Evolutionary conservation across 1,139 yeast genomes (phyloP).

Genomic region (Yamadazyma songkhlaensis): DNA sequence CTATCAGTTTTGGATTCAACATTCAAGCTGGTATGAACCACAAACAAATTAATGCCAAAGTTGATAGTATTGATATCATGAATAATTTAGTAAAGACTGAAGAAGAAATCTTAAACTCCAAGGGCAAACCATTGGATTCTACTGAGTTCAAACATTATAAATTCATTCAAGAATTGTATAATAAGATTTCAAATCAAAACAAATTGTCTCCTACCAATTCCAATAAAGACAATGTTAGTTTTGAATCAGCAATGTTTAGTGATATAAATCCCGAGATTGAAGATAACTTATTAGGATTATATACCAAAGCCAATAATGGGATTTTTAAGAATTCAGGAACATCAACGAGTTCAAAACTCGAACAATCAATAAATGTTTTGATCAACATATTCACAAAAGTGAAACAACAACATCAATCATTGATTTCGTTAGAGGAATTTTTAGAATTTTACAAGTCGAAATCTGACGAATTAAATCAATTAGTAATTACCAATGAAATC

Average conservation of each 20-base stretch:
- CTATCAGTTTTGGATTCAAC: slow-evolving; percentile 86
- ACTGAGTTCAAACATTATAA: slow-evolving; percentile 42
- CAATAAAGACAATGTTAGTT: slow-evolving; percentile 12
- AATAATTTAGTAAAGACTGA: slow-evolving; percentile 29
- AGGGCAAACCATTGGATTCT: slow-evolving; percentile 14
- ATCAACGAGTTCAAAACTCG: slow-evolving; percentile 53
- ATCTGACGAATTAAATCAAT: slow-evolving; percentile 28
- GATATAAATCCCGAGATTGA: slow-evolving; percentile 66
- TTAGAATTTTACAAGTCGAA: slow-evolving; percentile 26
- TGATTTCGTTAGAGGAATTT: slow-evolving; percentile 30
- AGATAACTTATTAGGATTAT: slow-evolving; percentile 55
- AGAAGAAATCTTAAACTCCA: slow-evolving; percentile 8
- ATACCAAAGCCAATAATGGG: slow-evolving; percentile 56
- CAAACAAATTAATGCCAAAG: slow-evolving; percentile 77
- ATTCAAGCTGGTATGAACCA: slow-evolving; percentile 82
- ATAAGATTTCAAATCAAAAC: slow-evolving; percentile 10
- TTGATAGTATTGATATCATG: slow-evolving; percentile 67
- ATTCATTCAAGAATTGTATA: slow-evolving; percentile 39
- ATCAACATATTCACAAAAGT: slow-evolving; percentile 28
- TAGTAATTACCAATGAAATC: slow-evolving; percentile 24
- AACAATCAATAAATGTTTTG: slow-evolving; percentile 29
- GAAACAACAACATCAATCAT: slow-evolving; percentile 36
- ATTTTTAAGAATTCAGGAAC: slow-evolving; percentile 62
- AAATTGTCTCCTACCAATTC: slow-evolving; percentile 9
- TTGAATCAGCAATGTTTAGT: slow-evolving; percentile 79